A percentile compares a stretch with the other conserved stretches of the same genome.
Evolutionary conservation across 2,329 filamentous ascomycete species (phyloP).

Genomic region (Waltergamsia citrina): DNA sequence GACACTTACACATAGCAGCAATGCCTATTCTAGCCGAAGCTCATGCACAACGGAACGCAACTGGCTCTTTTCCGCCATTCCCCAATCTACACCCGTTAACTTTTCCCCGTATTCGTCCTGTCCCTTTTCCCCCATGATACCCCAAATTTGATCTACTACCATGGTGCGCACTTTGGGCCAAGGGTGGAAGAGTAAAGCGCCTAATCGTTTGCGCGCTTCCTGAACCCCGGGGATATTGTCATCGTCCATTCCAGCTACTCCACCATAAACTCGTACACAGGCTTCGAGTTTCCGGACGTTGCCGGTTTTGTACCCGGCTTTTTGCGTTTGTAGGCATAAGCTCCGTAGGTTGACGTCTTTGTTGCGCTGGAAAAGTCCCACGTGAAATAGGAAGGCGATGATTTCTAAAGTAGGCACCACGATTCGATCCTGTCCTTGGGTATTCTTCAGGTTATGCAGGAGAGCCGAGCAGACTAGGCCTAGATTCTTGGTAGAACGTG

Average conservation of each 20-base stretch:
- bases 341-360: conserved; percentile 33
- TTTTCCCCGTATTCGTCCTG: conserved; percentile 16
- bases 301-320: conserved; percentile 71
- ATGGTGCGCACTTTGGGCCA: conserved; percentile 63
- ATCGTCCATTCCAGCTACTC: conserved; percentile 30
- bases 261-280: conserved; percentile 70
- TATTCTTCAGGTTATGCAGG: conserved; percentile 40
- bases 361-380: conserved; percentile 33
- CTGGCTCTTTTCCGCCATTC: conserved; percentile 36
- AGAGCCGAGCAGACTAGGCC: conserved; percentile 40
- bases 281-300: conserved; percentile 77
- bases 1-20: too few species aligned
- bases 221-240: conserved; percentile 22
- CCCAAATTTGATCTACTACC: conserved; percentile 54
- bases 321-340: conserved; percentile 64
- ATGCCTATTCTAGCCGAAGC: conserved; percentile 25
- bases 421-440: conserved; percentile 57
- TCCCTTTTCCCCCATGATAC: conserved; percentile 20
- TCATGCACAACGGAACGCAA: conserved; percentile 31
- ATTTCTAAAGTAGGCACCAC: conserved; percentile 70
- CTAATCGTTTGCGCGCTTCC: conserved; percentile 57
- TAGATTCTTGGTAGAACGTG: conserved; percentile 26
- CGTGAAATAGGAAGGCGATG: conserved; percentile 67
- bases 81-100: conserved; percentile 49
- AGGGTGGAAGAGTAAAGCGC: conserved; percentile 67